Percentiles rank a stretch among this genome's conserved stretches.
phyloP scores from a whole-genome alignment of 805 yeast species.

The Suhomyces faveliae region DNA sequence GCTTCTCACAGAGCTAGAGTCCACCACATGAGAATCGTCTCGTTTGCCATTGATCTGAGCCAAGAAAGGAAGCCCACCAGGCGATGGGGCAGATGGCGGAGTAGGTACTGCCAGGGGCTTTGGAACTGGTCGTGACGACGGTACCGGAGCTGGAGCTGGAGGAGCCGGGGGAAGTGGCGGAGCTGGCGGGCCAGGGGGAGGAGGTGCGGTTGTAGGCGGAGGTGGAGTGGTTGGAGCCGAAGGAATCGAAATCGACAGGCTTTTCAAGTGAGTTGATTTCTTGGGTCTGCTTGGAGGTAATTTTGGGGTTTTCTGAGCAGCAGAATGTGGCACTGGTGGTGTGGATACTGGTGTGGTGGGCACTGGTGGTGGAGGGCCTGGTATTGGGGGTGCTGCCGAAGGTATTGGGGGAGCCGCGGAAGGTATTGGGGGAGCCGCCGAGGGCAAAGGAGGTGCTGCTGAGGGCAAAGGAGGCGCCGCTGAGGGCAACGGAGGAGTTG shows the following conservation, averaged over 20 bases:
- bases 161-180: slow-evolving; percentile 8
- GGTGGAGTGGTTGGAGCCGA: slow-evolving; percentile 13
- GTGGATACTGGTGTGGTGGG: slow-evolving; percentile 18
- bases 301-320: slow-evolving; percentile 23
- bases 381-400: slow-evolving; percentile 11
- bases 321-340: neutral
- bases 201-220: slow-evolving; percentile 16
- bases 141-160: slow-evolving; percentile 11
- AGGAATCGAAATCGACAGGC: slow-evolving; percentile 2
- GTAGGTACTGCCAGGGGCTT: slow-evolving; percentile 12
- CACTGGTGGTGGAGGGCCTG: slow-evolving; percentile 14
- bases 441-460: slow-evolving; percentile 20
- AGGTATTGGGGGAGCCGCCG: slow-evolving; percentile 17
- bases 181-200: slow-evolving; percentile 15
- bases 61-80: slow-evolving; percentile 46
- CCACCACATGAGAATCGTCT: slow-evolving; percentile 46
- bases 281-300: slow-evolving; percentile 42
- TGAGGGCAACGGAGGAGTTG: slow-evolving; percentile 13
- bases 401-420: slow-evolving; percentile 23
- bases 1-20: slow-evolving; percentile 15
- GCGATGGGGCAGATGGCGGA: slow-evolving; percentile 19
- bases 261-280: slow-evolving; percentile 35
- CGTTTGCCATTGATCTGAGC: slow-evolving; percentile 51
- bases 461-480: slow-evolving; percentile 22
- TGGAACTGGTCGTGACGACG: neutral